phyloP scores from a whole-genome alignment of 2,329 filamentous ascomycete genomes.

The Shiraia sp. region DNA sequence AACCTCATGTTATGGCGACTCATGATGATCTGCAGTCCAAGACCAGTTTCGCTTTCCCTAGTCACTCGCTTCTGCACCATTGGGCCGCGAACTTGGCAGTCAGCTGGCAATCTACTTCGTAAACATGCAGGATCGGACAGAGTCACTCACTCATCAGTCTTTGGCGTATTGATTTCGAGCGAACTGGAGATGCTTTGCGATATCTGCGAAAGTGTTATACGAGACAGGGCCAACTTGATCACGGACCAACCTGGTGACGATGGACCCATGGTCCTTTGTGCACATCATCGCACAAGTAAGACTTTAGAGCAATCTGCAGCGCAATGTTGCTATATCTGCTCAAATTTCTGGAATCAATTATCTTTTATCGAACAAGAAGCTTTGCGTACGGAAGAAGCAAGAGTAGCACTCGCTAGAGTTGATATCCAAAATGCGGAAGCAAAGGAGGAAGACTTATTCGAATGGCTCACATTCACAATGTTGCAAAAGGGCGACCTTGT shows the following conservation, averaged over 20 bases:
- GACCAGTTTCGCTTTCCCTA: not conserved
- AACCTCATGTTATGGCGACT: not conserved
- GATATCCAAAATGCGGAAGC: not conserved
- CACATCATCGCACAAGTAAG: not conserved
- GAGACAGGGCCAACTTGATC: not conserved
- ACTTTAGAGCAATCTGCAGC: not conserved
- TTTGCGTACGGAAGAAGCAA: not conserved
- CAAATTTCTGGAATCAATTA: not conserved
- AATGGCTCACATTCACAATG: slow-evolving; percentile 1
- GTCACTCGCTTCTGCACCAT: not conserved
- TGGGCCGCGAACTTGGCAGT: too few relatives aligned
- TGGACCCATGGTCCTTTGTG: not conserved
- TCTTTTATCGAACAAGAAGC: not conserved
- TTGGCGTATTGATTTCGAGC: too few relatives aligned
- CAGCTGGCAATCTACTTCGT: too few relatives aligned
- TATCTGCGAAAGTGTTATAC: not conserved
- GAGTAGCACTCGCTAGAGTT: not conserved
- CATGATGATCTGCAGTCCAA: not conserved
- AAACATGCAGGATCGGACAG: too few relatives aligned
- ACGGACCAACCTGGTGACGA: not conserved
- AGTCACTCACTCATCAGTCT: too few relatives aligned
- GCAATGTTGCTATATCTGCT: not conserved
- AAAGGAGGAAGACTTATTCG: not conserved
- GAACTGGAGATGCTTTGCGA: not conserved
- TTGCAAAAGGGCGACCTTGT: not conserved